Evolutionary conservation across 306 rosid genomes (phyloP), one percentile per base, ranked within the genome.

Genomic region (Phaseolus lunatus): DNA sequence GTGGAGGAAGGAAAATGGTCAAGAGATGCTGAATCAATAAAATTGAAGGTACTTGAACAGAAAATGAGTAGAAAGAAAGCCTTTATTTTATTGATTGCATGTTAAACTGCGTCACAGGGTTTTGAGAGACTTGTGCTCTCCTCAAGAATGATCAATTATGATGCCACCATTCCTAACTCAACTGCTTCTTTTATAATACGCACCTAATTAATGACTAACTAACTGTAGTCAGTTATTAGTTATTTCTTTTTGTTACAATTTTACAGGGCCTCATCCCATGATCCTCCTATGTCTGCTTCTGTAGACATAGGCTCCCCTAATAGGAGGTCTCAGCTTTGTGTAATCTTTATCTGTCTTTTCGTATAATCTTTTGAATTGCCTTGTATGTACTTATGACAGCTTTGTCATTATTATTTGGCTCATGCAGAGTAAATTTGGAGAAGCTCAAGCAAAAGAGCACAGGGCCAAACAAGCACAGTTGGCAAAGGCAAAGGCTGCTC

Each of bases 1-100:
- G 98, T 95, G 63, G 97, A 90, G 84, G 98, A 92, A 85, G 98
- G 97, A 49, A 95, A 92, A 75, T 95, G 98, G 98, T 85, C 97
- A 45, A 92, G 33, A 81, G 98, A 92, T 44, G 98, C 98, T 18
- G 98, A 92, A 57, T 84, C 85, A 72, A 87, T 95, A 65, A 95
- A 95, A 65, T 70, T 95, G 78, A 95, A 82, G 97, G 98, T 95
- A 43, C 48, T 43, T 15, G 48, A 43, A 10, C 48, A 11, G 48
- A 43, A 12, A 12, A 11, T 3, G 48, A 3, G 48, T 12, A 10
- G 48, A 43, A 43, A 43, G 48, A 43, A 43, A 43, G 48, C 3
- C 5, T 43, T 43, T 43, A 3, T 43, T 43, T 1, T 11, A 7
- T 31, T 31, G 35, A 31, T 43, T 43, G 45, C 16, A 43, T 43